These are phyloP conservation scores for Phytophthora agathidicida DNA, from an alignment of 352 stramenopile species.

Conservation along the genomic window DNA sequence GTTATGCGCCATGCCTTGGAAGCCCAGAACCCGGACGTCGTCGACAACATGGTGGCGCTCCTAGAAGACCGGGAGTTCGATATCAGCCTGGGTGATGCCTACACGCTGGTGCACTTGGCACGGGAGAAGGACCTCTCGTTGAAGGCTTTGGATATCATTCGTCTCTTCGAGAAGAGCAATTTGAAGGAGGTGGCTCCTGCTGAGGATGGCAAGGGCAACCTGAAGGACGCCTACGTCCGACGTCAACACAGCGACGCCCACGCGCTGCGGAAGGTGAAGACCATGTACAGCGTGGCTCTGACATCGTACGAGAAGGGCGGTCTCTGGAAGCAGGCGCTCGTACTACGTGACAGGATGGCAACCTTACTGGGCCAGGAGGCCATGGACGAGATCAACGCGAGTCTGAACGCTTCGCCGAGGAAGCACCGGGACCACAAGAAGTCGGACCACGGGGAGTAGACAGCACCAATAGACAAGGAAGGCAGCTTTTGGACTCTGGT, in stretches of 20 bases:
- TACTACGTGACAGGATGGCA: constrained; percentile 51
- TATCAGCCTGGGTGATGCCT: constrained; percentile 46
- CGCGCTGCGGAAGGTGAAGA: constrained; percentile 52
- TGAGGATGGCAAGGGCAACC: constrained; percentile 35
- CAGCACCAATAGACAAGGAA: constrained; percentile 18
- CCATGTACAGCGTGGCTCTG: constrained; percentile 63
- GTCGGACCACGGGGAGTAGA: constrained; percentile 21
- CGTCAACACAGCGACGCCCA: constrained; percentile 29
- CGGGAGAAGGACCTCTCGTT: constrained; percentile 42
- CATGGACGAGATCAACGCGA: constrained; percentile 34
- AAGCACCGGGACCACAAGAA: constrained; percentile 26
- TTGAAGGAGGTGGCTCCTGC: constrained; percentile 31
- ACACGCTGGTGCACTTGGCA: constrained; percentile 61
- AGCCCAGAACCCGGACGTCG: constrained; percentile 25
- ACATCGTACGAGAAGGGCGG: constrained; percentile 55
- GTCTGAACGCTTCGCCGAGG: constrained; percentile 7
- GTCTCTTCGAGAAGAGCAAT: constrained; percentile 56
- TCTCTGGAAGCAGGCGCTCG: constrained; percentile 65
- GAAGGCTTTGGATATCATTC: constrained; percentile 52
- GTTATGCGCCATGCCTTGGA: constrained; percentile 47
- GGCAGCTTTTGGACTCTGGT: background rate
- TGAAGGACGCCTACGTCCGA: constrained; percentile 26
- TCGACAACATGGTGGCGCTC: constrained; percentile 39
- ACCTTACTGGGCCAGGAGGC: constrained; percentile 45
- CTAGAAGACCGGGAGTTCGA: constrained; percentile 52